Percentiles rank a stretch among this genome's conserved stretches.
These are phyloP conservation scores for Penicillium sp. DNA, from an alignment of 2,329 filamentous ascomycete genomes.

Conservation along the genomic window DNA sequence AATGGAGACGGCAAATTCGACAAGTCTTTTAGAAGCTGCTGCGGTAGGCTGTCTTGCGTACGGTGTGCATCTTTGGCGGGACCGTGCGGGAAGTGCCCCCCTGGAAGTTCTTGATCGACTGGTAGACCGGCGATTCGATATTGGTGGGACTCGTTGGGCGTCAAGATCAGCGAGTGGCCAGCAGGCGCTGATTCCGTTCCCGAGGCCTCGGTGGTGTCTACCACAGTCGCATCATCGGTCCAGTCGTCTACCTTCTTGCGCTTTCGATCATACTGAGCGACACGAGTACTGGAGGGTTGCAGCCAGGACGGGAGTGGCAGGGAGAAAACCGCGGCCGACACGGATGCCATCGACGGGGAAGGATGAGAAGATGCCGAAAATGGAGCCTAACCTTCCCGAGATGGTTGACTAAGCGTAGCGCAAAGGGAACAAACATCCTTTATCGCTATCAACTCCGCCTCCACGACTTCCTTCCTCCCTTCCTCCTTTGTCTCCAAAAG, in stretches of 20 bases:
- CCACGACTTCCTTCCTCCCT: slow-evolving; percentile 5
- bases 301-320: slow-evolving; percentile 36
- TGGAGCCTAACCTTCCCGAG: neutral
- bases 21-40: slow-evolving; percentile 7
- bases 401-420: slow-evolving; percentile 11
- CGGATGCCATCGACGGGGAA: neutral
- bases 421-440: slow-evolving; percentile 23
- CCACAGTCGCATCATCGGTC: slow-evolving; percentile 23
- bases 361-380: neutral
- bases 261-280: slow-evolving; percentile 35
- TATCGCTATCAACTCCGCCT: slow-evolving; percentile 12
- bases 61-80: slow-evolving; percentile 14
- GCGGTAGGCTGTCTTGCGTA: no score
- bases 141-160: slow-evolving; percentile 40
- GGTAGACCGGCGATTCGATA: slow-evolving; percentile 41
- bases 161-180: slow-evolving; percentile 27
- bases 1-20: slow-evolving; percentile 29
- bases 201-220: slow-evolving; percentile 29
- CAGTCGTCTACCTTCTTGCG: slow-evolving; percentile 28
- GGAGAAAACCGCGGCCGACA: slow-evolving; percentile 32
- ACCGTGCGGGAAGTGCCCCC: slow-evolving; percentile 40
- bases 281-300: slow-evolving; percentile 33
- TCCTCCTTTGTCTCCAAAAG: slow-evolving; percentile 1
- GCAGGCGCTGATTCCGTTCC: slow-evolving; percentile 18
- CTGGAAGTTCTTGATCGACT: slow-evolving; percentile 35